These are phyloP conservation scores for Scheffersomyces lignicola DNA, from an alignment of 1,139 yeast species.

Conservation along the genomic window DNA sequence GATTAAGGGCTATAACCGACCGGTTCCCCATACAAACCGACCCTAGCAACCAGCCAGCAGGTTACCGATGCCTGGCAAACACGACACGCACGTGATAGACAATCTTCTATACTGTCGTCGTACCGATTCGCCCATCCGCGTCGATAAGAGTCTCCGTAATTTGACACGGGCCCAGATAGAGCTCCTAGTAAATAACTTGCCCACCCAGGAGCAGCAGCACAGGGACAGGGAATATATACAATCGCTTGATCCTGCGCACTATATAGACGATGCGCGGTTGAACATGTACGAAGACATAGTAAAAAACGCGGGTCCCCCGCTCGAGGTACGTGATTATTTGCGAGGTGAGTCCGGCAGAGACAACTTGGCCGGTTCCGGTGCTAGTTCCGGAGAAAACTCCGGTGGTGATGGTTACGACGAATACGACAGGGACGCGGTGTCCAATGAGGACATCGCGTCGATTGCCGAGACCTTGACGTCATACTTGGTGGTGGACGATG, in stretches of 20 bases:
- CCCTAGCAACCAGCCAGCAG: background rate
- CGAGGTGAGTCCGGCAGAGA: background rate
- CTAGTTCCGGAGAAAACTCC: background rate
- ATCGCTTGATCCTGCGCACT: conserved; percentile 1
- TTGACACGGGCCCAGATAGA: conserved; percentile 33
- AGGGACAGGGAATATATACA: conserved; percentile 9
- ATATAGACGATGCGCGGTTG: conserved; percentile 1
- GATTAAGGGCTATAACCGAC: too few species aligned
- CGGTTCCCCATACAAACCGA: background rate
- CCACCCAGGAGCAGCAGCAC: background rate
- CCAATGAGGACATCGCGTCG: too few species aligned
- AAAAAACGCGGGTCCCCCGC: background rate
- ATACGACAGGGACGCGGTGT: background rate
- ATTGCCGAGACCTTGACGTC: too few species aligned
- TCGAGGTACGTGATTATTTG: background rate
- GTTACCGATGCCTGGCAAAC: conserved; percentile 2
- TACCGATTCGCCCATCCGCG: conserved; percentile 27
- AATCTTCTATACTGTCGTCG: conserved; percentile 24
- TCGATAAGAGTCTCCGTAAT: conserved; percentile 28
- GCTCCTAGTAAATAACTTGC: conserved; percentile 24
- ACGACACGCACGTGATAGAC: background rate
- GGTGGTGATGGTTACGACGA: conserved; percentile 1
- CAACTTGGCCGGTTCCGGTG: background rate
- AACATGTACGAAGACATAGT: background rate
- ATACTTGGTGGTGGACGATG: too few species aligned